Percentiles rank a stretch among this genome's conserved stretches.
Conservation (phyloP, 352 stramenopile species). For the Achlya hypogyna region DNA sequence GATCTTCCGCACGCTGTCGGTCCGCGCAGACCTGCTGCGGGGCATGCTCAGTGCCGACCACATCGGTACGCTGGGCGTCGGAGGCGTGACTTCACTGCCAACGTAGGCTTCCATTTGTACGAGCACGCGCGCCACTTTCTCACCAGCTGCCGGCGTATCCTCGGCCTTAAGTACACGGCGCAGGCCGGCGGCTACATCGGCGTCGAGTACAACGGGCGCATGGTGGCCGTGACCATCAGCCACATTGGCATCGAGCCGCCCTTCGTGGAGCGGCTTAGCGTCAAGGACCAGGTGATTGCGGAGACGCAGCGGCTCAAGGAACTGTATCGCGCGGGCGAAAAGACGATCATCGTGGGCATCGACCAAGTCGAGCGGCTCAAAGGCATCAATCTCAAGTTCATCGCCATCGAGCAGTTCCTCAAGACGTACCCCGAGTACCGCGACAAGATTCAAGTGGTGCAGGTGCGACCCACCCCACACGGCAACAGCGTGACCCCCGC, state of each 20-base stretch:
- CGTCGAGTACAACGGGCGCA: slow-evolving; percentile 95
- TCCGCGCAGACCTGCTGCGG: slow-evolving; percentile 92
- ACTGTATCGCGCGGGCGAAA: slow-evolving; percentile 46
- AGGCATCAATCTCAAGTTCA: slow-evolving; percentile 95
- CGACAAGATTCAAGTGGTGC: slow-evolving; percentile 79
- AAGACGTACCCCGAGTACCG: slow-evolving; percentile 62
- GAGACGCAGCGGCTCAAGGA: slow-evolving; percentile 32
- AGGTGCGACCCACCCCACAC: slow-evolving; percentile 23
- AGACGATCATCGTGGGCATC: slow-evolving; percentile 88
- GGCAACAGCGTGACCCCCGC: background rate
- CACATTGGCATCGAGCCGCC: slow-evolving; percentile 95
- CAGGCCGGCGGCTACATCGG: slow-evolving; percentile 88
- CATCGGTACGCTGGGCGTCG: slow-evolving; percentile 51
- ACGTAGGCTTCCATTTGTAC: slow-evolving; percentile 93
- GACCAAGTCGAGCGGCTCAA: slow-evolving; percentile 95
- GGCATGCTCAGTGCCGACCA: slow-evolving; percentile 96
- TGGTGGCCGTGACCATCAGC: slow-evolving; percentile 95
- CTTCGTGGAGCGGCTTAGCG: slow-evolving; percentile 61
- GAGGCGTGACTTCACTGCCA: background rate
- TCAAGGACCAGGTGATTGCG: slow-evolving; percentile 41
- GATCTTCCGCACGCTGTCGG: slow-evolving; percentile 97
- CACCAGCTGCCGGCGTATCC: slow-evolving; percentile 89
- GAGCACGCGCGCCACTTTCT: slow-evolving; percentile 98
- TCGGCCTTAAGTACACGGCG: slow-evolving; percentile 84
- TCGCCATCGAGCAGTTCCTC: slow-evolving; percentile 94